Base-by-base conservation (phyloP, 139 green algal species). In the Coelastrella sp. region DNA sequence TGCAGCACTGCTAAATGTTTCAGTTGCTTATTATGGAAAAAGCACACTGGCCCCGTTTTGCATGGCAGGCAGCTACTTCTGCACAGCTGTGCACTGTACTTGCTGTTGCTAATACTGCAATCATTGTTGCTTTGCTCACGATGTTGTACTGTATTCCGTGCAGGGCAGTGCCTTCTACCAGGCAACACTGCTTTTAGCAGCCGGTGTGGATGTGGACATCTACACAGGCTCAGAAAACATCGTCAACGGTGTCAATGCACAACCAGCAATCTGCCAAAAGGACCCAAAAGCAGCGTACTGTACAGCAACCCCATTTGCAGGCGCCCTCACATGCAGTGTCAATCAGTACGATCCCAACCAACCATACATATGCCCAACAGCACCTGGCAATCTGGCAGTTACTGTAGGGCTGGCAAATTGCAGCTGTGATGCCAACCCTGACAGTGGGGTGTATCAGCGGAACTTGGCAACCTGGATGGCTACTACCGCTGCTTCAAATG, bases 141-240 rank as follows among this genome's bases (percentile, higher is more conserved):
- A 76, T 23, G 14, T 47, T 22, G 68, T 4, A 47, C 68, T 76
- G 14, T 76, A 8, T 10, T 76, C 5, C 17, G 17, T 76, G 68
- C 68, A 88, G 83, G 83, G 83, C 7, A 80, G 56, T 32, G 83
- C 83, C 60, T 88, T 73, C 83, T 88, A 88, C 56, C 54, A 80
- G 68, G 83, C 83, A 19, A 80, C 68, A 19, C 54, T 88, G 8
- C 4, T 73, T 2, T 5, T 88, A 17, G 47, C 83, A 22, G 83
- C 83, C 2, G 83, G 83, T 59, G 56, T 68, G 3, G 54, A 80
- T 47, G 10, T 88, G n/a, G 83, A 88, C 54, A 80, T 88, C 68
- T 88, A 80, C 68, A 80, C 83, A 4, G 83, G 54, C 54, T 58
- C 58, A 23, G 66, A 80, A 19, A 88, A 80, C 54, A 73, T 88